Base-by-base conservation (phyloP, 208 protist species). In the Trypanosoma theileri region DNA sequence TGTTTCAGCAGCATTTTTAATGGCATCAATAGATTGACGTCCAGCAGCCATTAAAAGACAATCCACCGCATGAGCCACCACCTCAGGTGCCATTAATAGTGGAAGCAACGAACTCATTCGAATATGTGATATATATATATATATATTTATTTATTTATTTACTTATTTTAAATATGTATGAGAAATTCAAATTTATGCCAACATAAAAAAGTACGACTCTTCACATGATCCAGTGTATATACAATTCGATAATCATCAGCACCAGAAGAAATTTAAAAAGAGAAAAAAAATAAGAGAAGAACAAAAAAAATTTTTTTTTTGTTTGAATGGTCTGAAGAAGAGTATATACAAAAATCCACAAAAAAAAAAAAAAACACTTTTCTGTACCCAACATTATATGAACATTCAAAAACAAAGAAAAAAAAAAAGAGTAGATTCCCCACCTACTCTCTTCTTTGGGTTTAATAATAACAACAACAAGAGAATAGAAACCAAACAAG, bases 21-120 rank as follows among this genome's bases (percentile, higher is more conserved):
- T 50, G 1, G 62, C 26, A 16, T 58, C 62, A 45, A 67, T 26
- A 16, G 62, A 67, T 9, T 67, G 16, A 46, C 19, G 51, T 26
- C 21, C 62, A 13, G 57, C 57, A 9, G 62, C 62, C 1, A 58
- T 10, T 22, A 67, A 24, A 31, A 67, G 50, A 58, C 62, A 58
- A n/a, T 45, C 28, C 16, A 58, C n/a, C 28, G 50, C 24, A 24
- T 67, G 62, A 21, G 24, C 35, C 22, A 67, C 50, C 10, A 58
- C 51, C 51, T 67, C 62, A 17, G 45, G 13, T 24, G 59, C 35
- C 26, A 67, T 45, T 22, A 50, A 58, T 28, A 28, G 1, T 16
- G 11, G 12, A 11, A 48, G 10, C 9, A 57, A 1, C 7, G 51
- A 4, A 31, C 44, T 46, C 62, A 67, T 67, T 16, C 31, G 6